These are phyloP conservation scores for Allantophomopsis lycopodina DNA, from an alignment of 2,329 filamentous ascomycete genomes.

Conservation along the genomic window DNA sequence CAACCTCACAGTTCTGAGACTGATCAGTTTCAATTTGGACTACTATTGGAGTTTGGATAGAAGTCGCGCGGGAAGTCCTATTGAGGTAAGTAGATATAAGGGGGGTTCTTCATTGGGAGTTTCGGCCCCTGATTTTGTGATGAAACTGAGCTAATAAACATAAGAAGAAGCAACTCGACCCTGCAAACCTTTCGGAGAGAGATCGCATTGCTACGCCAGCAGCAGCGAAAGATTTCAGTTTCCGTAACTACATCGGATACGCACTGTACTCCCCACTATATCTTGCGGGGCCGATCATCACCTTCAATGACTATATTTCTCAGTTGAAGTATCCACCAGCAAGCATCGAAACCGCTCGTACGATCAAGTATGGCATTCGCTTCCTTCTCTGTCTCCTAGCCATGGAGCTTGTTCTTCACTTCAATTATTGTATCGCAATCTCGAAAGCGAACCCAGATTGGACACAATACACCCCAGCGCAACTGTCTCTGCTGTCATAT, in stretches of 20 bases:
- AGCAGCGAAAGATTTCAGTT: slow-evolving; percentile 54
- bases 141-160: slow-evolving; percentile 40
- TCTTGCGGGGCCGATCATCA: slow-evolving; percentile 82
- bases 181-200: slow-evolving; percentile 71
- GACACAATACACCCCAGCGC: slow-evolving; percentile 71
- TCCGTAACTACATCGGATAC: slow-evolving; percentile 84
- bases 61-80: slow-evolving; percentile 41
- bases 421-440: slow-evolving; percentile 87
- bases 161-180: slow-evolving; percentile 97
- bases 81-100: slow-evolving; percentile 56
- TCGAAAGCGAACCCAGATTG: slow-evolving; percentile 69
- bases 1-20: slow-evolving; percentile 82
- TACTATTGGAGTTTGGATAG: slow-evolving; percentile 81
- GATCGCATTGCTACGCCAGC: slow-evolving; percentile 75
- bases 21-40: slow-evolving; percentile 95
- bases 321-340: slow-evolving; percentile 64
- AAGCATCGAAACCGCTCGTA: slow-evolving; percentile 58
- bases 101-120: too few relatives aligned
- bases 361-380: slow-evolving; percentile 67
- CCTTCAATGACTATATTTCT: slow-evolving; percentile 95
- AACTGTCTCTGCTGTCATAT: slow-evolving; percentile 81
- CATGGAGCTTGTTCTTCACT: slow-evolving; percentile 89
- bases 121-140: neutral
- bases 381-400: slow-evolving; percentile 68
- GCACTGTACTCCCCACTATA: slow-evolving; percentile 87